Evolutionary conservation across 2,329 filamentous ascomycete species (phyloP), one percentile per base, ranked within the genome.

Genomic region (Colletotrichum sp.): DNA sequence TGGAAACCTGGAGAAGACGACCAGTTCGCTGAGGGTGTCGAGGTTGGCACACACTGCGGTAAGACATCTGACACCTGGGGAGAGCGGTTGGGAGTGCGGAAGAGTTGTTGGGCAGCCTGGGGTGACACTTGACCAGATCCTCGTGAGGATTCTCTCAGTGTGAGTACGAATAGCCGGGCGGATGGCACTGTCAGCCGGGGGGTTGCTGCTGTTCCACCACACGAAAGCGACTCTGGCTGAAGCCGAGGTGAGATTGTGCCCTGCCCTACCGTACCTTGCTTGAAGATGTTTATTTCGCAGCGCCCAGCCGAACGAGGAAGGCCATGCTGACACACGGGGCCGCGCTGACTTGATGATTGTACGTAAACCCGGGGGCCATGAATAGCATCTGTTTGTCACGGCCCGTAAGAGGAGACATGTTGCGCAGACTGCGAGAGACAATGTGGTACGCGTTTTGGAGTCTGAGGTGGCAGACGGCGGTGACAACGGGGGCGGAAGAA

Each of bases 71-170:
- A 68, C 65, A 74, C 56, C 28, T 43, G 32, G 27, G 56, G 70
- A 22, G 39, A 48, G 27, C 64, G 34, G 56, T 64, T 28, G 56
- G 55, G 56, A 22, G 56, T 52, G 25, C 61, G 56, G 55, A 34
- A 22, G 56, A 36, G 25, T 64, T 56, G 64, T 65, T 75, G 70
- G 70, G 73, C 64, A 73, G 52, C 58, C 43, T 56, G 65, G 69
- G 70, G 70, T 75, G 56, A 30, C 74, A 74, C 74, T 74, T 74
- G 74, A 76, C 52, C 70, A 64, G 65, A 76, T 76, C 64, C 74
- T 73, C 74, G 70, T 61, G 74, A 73, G 74, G 36, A 48, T 16
- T 39, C 43, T 52, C 43, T 22, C 43, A 22, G n/a, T 8, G 43
- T 52, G n/a, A 25, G n/a, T 52, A 52, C 43, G 43, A 22, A 43